Evolutionary conservation across 2,329 filamentous ascomycete genomes (phyloP), one percentile per base, ranked within the genome.

Genomic region (Amesomyces nigricolor): DNA sequence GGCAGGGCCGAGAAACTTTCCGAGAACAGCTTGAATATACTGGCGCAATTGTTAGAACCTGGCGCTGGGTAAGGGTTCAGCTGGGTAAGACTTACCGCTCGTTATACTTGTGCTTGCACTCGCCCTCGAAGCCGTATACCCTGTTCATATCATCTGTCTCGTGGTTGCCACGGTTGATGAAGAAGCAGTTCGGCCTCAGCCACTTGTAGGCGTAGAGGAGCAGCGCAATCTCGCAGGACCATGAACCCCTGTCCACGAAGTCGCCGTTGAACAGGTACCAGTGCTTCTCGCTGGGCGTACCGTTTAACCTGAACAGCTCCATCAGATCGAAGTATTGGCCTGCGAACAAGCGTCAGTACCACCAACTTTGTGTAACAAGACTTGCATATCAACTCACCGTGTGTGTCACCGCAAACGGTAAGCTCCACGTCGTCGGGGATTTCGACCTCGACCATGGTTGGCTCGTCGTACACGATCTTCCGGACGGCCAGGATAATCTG

Each of bases 71-170:
- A 2, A 1, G n/a, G 13, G 8, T 30, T 3, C 2, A 2, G 11
- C 17, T 19, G n/a, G 29, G n/a, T 19, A 19, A 48, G n/a, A 63
- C 70, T 56, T 65, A 75, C 75, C 77, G 86, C 73, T 96, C 94
- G 70, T 89, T 96, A 74, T 99, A 99, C 75, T 99, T 99, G 64
- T 90, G 89, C 72, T 92, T 94, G 78, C 94, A 97, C 71, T 99
- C 94, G 68, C 94, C 94, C 72, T 99, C 94, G 66, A 99, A 99
- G 16, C 94, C 94, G 69, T 99, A 99, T 52, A 94, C 91, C 63
- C 90, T 85, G 78, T 99, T 99, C 94, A 99, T 99, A 72, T 96
- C 92, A 70, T 97, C 92, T 47, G 94, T 97, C 75, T 99, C 94
- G 74, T 99, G 94, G 73, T 99, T 99, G 64, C 94, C 94, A 59